A percentile compares a stretch with the other conserved stretches of the same genome.
Evolutionary conservation across 768 basidiomycete species (phyloP).

Genomic region (Suillus weaverae): DNA sequence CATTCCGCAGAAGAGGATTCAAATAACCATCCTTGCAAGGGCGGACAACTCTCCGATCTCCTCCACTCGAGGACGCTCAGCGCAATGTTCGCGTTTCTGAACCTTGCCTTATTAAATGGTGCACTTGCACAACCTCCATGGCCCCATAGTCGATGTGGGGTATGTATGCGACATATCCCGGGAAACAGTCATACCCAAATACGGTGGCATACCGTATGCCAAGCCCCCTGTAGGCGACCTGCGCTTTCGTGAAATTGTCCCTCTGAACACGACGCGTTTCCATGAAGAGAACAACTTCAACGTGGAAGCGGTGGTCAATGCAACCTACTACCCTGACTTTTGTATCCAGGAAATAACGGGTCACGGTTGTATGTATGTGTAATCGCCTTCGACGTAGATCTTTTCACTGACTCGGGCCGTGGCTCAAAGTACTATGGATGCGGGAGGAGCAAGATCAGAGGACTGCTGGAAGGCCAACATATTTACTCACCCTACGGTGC

Average conservation of each 20-base stretch:
- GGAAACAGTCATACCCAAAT: constrained; percentile 51
- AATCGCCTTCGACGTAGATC: background rate
- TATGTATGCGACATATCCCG: constrained; percentile 56
- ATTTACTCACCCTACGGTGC: constrained; percentile 55
- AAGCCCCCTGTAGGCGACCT: constrained; percentile 43
- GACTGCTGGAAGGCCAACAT: constrained; percentile 66
- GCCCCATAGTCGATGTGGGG: constrained; percentile 47
- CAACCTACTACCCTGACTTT: constrained; percentile 53
- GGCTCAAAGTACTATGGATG: constrained; percentile 43
- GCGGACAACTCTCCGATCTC: background rate
- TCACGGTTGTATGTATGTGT: constrained; percentile 36
- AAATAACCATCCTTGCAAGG: background rate
- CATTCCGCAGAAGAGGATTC: background rate
- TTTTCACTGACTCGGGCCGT: background rate
- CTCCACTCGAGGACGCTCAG: constrained; percentile 2
- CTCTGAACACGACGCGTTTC: constrained; percentile 50
- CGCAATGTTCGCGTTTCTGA: background rate
- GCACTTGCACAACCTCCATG: constrained; percentile 10
- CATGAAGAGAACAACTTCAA: constrained; percentile 24
- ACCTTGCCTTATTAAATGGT: constrained; percentile 25
- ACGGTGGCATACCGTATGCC: constrained; percentile 52
- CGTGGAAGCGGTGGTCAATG: constrained; percentile 45
- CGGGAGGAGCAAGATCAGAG: constrained; percentile 65
- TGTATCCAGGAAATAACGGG: constrained; percentile 60
- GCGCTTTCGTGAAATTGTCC: constrained; percentile 48